phyloP scores from a whole-genome alignment of 108 stramenopile species.

The Cylindrotheca fusiformis region DNA sequence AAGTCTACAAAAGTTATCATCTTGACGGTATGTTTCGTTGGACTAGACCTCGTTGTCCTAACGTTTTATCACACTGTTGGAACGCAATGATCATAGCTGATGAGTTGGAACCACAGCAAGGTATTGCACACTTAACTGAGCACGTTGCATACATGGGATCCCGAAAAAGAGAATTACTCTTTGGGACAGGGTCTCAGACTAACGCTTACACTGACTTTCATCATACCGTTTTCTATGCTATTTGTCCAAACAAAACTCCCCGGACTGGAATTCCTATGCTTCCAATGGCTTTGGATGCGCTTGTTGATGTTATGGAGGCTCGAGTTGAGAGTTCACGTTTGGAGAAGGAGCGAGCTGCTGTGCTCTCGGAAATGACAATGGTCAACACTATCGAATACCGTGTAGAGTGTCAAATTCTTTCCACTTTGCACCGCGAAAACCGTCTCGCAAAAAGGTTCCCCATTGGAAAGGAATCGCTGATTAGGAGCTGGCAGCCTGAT shows the following conservation, averaged over 20 bases:
- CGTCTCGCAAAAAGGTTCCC: slow-evolving; percentile 94
- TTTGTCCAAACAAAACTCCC: slow-evolving; percentile 84
- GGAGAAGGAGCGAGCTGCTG: slow-evolving; percentile 96
- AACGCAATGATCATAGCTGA: slow-evolving; percentile 51
- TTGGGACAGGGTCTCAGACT: slow-evolving; percentile 94
- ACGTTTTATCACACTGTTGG: not conserved
- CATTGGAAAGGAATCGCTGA: slow-evolving; percentile 95
- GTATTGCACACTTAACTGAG: slow-evolving; percentile 97
- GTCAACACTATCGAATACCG: slow-evolving; percentile 97
- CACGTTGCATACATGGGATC: slow-evolving; percentile 99
- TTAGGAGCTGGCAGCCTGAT: slow-evolving; percentile 84
- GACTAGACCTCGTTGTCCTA: no score
- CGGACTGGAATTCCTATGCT: slow-evolving; percentile 76
- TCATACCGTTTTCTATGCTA: slow-evolving; percentile 98
- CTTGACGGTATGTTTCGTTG: not conserved
- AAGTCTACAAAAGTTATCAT: slow-evolving; percentile 11
- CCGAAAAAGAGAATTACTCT: slow-evolving; percentile 92
- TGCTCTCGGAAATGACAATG: slow-evolving; percentile 96
- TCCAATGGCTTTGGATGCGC: slow-evolving; percentile 94
- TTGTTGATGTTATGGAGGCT: slow-evolving; percentile 95
- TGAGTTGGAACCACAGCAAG: slow-evolving; percentile 92
- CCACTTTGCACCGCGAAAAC: slow-evolving; percentile 95
- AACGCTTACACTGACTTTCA: slow-evolving; percentile 99
- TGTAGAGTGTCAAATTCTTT: slow-evolving; percentile 96
- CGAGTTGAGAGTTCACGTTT: slow-evolving; percentile 87